phyloP scores from a whole-genome alignment of 331 rosid genomes.

The Pyracantha coccinea region DNA sequence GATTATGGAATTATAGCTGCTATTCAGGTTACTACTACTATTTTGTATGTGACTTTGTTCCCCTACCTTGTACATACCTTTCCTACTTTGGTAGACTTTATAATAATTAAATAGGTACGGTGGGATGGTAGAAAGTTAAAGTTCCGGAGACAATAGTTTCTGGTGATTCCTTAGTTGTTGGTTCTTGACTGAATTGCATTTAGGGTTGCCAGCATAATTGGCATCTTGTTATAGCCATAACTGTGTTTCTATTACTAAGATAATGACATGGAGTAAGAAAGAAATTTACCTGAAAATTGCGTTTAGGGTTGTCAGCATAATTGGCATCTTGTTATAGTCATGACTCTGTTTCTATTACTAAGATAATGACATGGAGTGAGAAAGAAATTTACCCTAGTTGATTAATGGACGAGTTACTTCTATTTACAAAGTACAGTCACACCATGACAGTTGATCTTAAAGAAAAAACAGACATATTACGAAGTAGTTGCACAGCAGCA shows the following conservation, averaged over 20 bases:
- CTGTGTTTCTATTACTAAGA: not conserved
- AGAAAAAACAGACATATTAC: no score
- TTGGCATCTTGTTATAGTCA: not conserved
- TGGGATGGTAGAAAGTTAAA: not conserved
- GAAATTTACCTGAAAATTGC: not conserved
- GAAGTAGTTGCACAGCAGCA: no score
- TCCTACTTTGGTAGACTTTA: not conserved
- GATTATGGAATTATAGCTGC: not conserved
- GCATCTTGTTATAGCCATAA: not conserved
- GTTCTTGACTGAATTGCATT: not conserved
- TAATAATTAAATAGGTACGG: not conserved
- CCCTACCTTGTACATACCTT: not conserved
- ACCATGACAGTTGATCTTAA: no score
- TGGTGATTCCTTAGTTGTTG: not conserved
- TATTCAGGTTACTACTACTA: not conserved
- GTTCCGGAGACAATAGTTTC: not conserved
- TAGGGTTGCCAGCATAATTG: not conserved
- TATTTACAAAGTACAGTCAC: no score
- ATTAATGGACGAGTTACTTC: no score
- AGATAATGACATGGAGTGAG: not conserved
- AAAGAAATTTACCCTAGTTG: not conserved
- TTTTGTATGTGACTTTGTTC: not conserved
- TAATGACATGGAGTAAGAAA: not conserved
- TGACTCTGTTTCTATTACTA: not conserved
- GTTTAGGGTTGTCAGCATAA: not conserved